Conservation (phyloP, 768 basidiomycete genomes). For the Botryobasidium botryosum region DNA sequence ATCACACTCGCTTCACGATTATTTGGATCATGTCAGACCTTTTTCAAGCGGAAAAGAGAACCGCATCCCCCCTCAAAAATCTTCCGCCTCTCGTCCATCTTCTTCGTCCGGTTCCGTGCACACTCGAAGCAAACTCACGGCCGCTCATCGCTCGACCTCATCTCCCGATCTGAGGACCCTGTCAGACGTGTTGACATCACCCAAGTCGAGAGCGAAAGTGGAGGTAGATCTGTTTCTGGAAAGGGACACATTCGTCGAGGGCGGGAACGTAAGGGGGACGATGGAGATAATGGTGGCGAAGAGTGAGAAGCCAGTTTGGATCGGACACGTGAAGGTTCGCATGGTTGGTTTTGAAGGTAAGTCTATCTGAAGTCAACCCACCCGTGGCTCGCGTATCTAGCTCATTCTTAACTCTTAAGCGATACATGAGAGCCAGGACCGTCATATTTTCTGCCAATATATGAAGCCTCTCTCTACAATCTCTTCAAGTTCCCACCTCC, state of each 20-base stretch:
- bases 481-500: conserved; percentile 27
- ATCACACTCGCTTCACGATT: conserved; percentile 30
- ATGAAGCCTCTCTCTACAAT: conserved; percentile 36
- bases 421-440: conserved; percentile 34
- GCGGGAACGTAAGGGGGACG: conserved; percentile 49
- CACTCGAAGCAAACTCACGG: neutral
- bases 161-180: conserved; percentile 14
- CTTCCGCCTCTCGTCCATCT: conserved; percentile 2
- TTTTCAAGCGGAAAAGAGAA: too few species aligned
- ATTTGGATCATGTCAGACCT: conserved; percentile 20
- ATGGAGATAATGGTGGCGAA: conserved; percentile 48
- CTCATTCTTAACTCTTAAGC: conserved; percentile 12
- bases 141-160: conserved; percentile 7
- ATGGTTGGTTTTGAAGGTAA: conserved; percentile 70
- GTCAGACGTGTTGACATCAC: conserved; percentile 44
- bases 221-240: conserved; percentile 66
- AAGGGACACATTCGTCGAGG: conserved; percentile 62
- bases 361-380: conserved; percentile 1
- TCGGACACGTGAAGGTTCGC: conserved; percentile 63
- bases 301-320: conserved; percentile 34
- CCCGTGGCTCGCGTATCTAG: conserved; percentile 10
- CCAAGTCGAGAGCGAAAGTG: conserved; percentile 55
- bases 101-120: neutral
- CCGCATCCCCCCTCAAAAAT: too few species aligned
- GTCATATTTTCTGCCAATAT: conserved; percentile 71